Conservation (phyloP, 2,329 filamentous ascomycete species). For the Cyanodermella asteris region DNA sequence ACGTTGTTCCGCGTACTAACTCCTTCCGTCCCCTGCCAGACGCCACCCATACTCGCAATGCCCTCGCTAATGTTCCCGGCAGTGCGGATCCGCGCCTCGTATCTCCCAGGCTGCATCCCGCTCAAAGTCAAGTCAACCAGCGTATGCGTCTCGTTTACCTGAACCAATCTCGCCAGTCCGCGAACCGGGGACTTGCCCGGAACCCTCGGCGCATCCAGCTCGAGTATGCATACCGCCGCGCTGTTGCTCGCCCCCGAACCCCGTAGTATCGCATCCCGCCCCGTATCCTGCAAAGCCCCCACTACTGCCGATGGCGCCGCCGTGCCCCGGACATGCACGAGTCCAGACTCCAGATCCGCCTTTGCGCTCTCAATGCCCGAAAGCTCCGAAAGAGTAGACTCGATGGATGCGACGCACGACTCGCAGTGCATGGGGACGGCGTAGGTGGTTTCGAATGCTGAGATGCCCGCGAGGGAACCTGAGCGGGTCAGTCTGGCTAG, state of each 20-base stretch:
- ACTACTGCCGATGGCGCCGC: constrained; percentile 80
- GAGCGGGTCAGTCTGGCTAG: constrained; percentile 3
- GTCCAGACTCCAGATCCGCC: constrained; percentile 34
- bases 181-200: constrained; percentile 30
- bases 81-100: constrained; percentile 66
- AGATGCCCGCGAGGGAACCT: constrained; percentile 4
- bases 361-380: constrained; percentile 25
- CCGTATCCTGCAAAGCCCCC: constrained; percentile 67
- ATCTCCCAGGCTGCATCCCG: constrained; percentile 59
- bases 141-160: constrained; percentile 52
- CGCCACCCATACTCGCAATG: constrained; percentile 56
- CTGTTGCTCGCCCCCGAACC: constrained; percentile 72
- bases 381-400: constrained; percentile 53
- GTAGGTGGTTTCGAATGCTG: constrained; percentile 43
- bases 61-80: constrained; percentile 72
- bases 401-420: constrained; percentile 68
- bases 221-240: constrained; percentile 90
- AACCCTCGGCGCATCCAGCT: constrained; percentile 38
- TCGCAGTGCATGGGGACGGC: constrained; percentile 88
- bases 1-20: constrained; percentile 21
- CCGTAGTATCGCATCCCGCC: constrained; percentile 80
- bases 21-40: constrained; percentile 41
- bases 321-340: constrained; percentile 70
- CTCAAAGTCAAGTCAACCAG: constrained; percentile 72
- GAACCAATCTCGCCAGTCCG: constrained; percentile 81